phyloP scores from a whole-genome alignment of 306 rosid species.

The Cicer bijugum region DNA sequence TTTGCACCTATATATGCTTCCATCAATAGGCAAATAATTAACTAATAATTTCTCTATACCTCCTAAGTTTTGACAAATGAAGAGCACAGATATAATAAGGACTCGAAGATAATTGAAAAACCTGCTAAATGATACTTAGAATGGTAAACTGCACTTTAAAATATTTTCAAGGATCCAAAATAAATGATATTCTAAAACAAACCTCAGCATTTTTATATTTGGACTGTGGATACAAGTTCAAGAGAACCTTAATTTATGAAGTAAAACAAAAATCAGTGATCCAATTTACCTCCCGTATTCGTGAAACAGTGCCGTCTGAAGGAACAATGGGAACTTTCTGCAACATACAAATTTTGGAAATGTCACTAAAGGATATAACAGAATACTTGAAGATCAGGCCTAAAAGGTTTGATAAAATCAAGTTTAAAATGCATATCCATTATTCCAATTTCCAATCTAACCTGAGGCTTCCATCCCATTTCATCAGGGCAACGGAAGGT shows the following conservation, averaged over 20 bases:
- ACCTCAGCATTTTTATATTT: constrained; percentile 6
- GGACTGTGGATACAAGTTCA: constrained; percentile 21
- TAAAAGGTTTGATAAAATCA: constrained; percentile 32
- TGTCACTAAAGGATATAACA: constrained; percentile 35
- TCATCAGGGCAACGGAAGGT: constrained; percentile 98
- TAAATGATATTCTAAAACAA: constrained; percentile 12
- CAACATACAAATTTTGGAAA: constrained; percentile 47
- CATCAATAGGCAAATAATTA: constrained; percentile 8
- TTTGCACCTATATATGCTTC: neutral
- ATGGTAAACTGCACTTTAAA: constrained; percentile 35
- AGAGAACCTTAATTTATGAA: constrained; percentile 24
- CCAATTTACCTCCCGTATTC: constrained; percentile 66
- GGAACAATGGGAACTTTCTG: constrained; percentile 88
- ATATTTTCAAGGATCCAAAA: neutral
- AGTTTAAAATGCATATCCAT: constrained; percentile 9
- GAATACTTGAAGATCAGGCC: constrained; percentile 20
- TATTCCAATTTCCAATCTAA: constrained; percentile 41
- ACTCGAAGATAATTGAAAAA: constrained; percentile 18
- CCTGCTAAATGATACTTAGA: constrained; percentile 37
- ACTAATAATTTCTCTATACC: neutral
- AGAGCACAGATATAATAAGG: constrained; percentile 17
- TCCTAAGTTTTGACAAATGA: constrained; percentile 8
- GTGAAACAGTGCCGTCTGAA: constrained; percentile 71
- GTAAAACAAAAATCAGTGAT: neutral
- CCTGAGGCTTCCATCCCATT: constrained; percentile 99